phyloP scores from a whole-genome alignment of 2,329 filamentous ascomycete species.

The Colletotrichum camelliae region DNA sequence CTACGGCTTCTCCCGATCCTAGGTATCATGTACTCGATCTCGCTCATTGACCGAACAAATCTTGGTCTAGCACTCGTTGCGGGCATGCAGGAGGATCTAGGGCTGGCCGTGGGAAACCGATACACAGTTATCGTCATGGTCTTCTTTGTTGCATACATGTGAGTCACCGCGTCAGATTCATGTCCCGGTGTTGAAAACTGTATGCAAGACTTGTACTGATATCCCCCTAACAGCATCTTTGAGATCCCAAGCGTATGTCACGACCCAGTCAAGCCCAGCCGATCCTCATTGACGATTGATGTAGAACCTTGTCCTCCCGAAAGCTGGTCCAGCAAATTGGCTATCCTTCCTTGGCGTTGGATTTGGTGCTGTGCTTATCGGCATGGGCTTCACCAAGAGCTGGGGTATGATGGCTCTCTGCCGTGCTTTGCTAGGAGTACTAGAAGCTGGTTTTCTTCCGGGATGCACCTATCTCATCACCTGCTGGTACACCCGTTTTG shows the following conservation, averaged over 20 bases:
- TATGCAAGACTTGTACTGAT: not conserved
- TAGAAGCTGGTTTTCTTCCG: constrained; percentile 30
- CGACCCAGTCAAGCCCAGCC: not conserved
- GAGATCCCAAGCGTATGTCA: constrained; percentile 23
- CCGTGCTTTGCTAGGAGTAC: constrained; percentile 24
- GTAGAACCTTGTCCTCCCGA: constrained; percentile 31
- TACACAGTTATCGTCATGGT: constrained; percentile 23
- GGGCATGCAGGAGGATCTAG: constrained; percentile 21
- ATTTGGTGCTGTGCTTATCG: constrained; percentile 30
- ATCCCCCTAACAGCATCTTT: not conserved
- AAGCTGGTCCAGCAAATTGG: constrained; percentile 30
- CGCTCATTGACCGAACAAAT: constrained; percentile 24
- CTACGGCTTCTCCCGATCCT: constrained; percentile 42
- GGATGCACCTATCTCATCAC: constrained; percentile 38
- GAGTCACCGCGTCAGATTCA: not conserved
- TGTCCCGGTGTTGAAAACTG: not conserved
- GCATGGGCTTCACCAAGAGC: constrained; percentile 35
- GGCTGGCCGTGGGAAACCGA: constrained; percentile 12
- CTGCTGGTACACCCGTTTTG: constrained; percentile 40
- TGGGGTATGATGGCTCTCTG: constrained; percentile 29
- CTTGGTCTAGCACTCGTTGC: constrained; percentile 21
- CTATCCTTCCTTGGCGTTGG: constrained; percentile 28
- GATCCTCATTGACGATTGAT: not conserved
- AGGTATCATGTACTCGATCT: constrained; percentile 23
- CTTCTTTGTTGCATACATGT: constrained; percentile 29